These are phyloP conservation scores for Tubosaeta sp. DNA, from an alignment of 768 basidiomycete species.

Conservation along the genomic window DNA sequence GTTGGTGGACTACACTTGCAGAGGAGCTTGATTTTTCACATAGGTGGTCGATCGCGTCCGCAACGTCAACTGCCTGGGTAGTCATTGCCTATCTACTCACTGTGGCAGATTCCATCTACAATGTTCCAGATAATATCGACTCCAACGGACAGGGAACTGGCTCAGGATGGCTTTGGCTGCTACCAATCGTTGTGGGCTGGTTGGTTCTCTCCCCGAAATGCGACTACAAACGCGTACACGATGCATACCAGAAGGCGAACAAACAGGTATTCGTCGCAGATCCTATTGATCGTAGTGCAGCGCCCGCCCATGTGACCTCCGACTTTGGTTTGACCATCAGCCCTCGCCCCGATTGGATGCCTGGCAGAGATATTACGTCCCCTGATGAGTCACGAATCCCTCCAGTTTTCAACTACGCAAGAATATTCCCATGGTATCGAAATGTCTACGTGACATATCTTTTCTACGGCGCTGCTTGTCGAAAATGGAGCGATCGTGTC, in stretches of 20 bases:
- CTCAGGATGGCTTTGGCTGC: slow-evolving; percentile 42
- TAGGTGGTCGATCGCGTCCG: slow-evolving; percentile 39
- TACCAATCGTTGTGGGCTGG: slow-evolving; percentile 40
- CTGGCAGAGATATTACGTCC: slow-evolving; percentile 3
- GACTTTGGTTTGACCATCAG: slow-evolving; percentile 17
- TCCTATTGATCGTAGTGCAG: not conserved
- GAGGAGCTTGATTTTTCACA: slow-evolving; percentile 35
- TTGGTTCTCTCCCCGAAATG: slow-evolving; percentile 39
- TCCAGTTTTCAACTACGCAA: slow-evolving; percentile 24
- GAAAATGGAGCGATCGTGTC: not conserved
- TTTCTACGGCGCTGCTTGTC: slow-evolving; percentile 14
- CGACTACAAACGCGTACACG: slow-evolving; percentile 28
- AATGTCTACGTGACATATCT: slow-evolving; percentile 13
- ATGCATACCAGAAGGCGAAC: slow-evolving; percentile 16
- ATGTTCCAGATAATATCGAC: slow-evolving; percentile 5
- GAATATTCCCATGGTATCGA: slow-evolving; percentile 18
- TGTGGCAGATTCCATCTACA: slow-evolving; percentile 13
- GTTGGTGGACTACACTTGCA: slow-evolving; percentile 35
- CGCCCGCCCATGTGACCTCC: not conserved
- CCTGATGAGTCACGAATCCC: slow-evolving; percentile 23
- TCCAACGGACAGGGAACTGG: slow-evolving; percentile 30
- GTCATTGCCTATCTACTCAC: slow-evolving; percentile 35
- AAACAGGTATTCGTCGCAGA: not conserved
- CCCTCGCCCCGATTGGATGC: slow-evolving; percentile 1
- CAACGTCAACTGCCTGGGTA: slow-evolving; percentile 41